Base-by-base conservation (phyloP, 345 rosid species). In the Ricinus communis region DNA sequence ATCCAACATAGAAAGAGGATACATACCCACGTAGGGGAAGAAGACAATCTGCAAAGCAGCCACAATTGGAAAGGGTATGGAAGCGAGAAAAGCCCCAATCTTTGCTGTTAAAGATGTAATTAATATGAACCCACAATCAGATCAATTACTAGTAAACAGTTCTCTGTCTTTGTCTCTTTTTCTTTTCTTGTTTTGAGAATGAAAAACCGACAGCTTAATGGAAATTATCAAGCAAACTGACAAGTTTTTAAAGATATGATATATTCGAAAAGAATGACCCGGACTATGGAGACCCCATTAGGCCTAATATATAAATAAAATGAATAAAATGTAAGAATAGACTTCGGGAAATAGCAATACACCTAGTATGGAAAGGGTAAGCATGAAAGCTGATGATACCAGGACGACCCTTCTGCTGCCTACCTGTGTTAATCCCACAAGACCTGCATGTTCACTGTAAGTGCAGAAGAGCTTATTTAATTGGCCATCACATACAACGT, bases 291-390 rank as follows among this genome's bases (percentile, higher is more conserved):
- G n/a, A n/a, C n/a, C n/a, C n/a, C n/a, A n/a, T n/a, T n/a, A n/a
- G n/a, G n/a, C n/a, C 12, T 24, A 51, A 5, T 16, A 4, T 51
- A 21, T 24, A 51, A 21, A 52, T 0, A 14, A 8, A 49, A 1
- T 33, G 13, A 3, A 46, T n/a, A 49, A 60, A 6, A 58, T 53
- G 30, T n/a, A 11, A n/a, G 0, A 22, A 45, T 30, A 10, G 13
- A 59, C n/a, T n/a, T n/a, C n/a, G n/a, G n/a, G n/a, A n/a, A n/a
- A n/a, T n/a, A n/a, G n/a, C n/a, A n/a, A n/a, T 62, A 21, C 71
- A 91, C 98, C 96, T 68, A 94, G 62, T 27, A 94, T 79, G 53
- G 98, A 85, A 80, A 91, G 87, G 86, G 90, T 86, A 69, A 91
- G 83, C 98, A 94, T 88, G 74, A 91, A 87, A 55, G 66, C 83